Evolutionary conservation across 192 early-diverging fungal genomes (phyloP).

Genomic region (Geranomyces variabilis): DNA sequence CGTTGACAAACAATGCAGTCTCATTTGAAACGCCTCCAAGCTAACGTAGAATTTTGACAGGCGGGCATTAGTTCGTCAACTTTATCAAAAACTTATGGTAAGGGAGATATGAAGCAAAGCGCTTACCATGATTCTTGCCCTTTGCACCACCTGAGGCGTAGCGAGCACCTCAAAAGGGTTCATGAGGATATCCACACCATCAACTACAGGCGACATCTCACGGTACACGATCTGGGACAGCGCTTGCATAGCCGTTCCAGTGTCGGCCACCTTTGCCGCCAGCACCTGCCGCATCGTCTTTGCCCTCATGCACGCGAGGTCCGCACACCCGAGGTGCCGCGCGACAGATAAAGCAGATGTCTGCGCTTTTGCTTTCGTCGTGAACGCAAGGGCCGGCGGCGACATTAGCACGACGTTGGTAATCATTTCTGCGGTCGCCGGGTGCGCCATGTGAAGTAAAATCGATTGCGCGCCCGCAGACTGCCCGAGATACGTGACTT

Average conservation of each 20-base stretch:
- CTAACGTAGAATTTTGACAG: slow-evolving; percentile 7
- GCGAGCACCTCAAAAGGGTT: slow-evolving; percentile 26
- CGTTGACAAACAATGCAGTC: slow-evolving; percentile 30
- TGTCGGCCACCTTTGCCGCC: slow-evolving; percentile 9
- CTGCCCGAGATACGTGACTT: slow-evolving; percentile 63
- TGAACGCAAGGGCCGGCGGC: slow-evolving; percentile 26
- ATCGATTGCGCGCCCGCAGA: slow-evolving; percentile 57
- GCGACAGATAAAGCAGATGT: slow-evolving; percentile 6
- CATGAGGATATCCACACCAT: slow-evolving; percentile 25
- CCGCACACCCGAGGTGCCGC: neutral
- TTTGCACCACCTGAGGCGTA: neutral
- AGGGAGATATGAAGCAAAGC: neutral
- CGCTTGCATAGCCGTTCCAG: neutral
- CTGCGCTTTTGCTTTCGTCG: neutral
- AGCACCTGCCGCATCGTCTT: slow-evolving; percentile 20
- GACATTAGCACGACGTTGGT: slow-evolving; percentile 33
- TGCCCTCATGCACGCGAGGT: slow-evolving; percentile 13
- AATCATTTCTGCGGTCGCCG: neutral
- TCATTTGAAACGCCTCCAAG: slow-evolving; percentile 37
- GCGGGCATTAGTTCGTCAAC: neutral
- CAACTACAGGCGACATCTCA: slow-evolving; percentile 22
- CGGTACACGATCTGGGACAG: slow-evolving; percentile 7
- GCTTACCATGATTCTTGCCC: slow-evolving; percentile 12
- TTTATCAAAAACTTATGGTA: neutral
- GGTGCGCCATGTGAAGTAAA: slow-evolving; percentile 30